phyloP scores from a whole-genome alignment of 495 filamentous ascomycete genomes.

The Acidomyces sp. region DNA sequence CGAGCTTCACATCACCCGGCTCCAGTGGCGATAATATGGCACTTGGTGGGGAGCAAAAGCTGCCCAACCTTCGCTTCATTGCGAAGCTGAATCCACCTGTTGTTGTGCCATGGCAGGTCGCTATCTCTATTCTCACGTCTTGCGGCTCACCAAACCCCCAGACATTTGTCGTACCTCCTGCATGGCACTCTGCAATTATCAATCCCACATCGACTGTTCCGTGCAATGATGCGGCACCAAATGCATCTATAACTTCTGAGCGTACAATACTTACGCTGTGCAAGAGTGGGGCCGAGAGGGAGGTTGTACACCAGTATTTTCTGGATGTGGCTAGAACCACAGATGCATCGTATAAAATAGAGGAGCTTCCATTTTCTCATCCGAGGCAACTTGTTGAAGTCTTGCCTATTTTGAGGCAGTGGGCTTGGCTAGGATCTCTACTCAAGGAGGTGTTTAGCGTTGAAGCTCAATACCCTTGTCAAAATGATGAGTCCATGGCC shows the following conservation, averaged over 20 bases:
- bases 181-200: conserved; percentile 11
- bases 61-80: conserved; percentile 68
- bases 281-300: conserved; percentile 29
- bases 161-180: neutral
- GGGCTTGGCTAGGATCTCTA: conserved; percentile 24
- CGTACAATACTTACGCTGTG: conserved; percentile 22
- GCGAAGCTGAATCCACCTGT: conserved; percentile 76
- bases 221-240: conserved; percentile 23
- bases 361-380: conserved; percentile 69
- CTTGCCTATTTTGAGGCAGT: conserved; percentile 40
- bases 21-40: conserved; percentile 32
- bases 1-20: conserved; percentile 25
- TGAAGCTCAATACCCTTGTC: neutral
- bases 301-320: conserved; percentile 49
- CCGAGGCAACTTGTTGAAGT: conserved; percentile 71
- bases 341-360: conserved; percentile 53
- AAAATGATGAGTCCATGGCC: neutral
- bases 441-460: conserved; percentile 17
- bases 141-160: conserved; percentile 41
- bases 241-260: conserved; percentile 16
- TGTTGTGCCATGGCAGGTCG: conserved; percentile 53
- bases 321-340: conserved; percentile 43
- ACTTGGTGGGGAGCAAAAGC: conserved; percentile 37
- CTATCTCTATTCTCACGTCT: conserved; percentile 51
- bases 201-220: neutral